Conservation (phyloP, 352 stramenopile genomes). For the Detonula confervacea region DNA sequence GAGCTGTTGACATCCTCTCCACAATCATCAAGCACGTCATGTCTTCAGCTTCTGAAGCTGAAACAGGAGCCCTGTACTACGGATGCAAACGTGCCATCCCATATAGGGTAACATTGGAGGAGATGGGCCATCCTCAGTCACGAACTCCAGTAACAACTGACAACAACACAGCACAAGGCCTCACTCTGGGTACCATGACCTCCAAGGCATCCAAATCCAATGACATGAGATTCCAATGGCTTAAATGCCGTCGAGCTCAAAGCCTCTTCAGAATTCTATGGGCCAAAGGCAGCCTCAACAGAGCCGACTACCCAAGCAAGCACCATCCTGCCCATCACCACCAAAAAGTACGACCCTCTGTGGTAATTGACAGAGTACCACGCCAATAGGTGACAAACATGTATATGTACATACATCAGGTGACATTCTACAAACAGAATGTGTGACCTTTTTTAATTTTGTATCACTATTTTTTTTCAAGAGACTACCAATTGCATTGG, state of each 20-base stretch:
- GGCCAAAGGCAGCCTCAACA: slow-evolving; percentile 5
- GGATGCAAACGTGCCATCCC: neutral
- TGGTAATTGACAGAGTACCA: neutral
- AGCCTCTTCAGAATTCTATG: slow-evolving; percentile 40
- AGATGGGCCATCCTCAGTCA: neutral
- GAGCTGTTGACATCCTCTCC: neutral
- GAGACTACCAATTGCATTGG: neutral
- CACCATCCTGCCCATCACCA: slow-evolving; percentile 35
- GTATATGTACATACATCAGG: neutral
- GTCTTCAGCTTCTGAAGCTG: neutral
- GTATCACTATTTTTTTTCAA: neutral
- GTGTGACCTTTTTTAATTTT: neutral
- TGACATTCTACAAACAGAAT: neutral
- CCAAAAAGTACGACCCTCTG: neutral
- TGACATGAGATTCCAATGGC: neutral
- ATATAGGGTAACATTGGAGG: neutral
- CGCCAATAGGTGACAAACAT: neutral
- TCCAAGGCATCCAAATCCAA: neutral
- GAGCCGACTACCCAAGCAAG: slow-evolving; percentile 27
- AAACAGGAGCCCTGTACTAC: slow-evolving; percentile 4
- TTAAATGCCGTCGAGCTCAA: slow-evolving; percentile 2
- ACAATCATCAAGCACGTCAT: slow-evolving; percentile 7
- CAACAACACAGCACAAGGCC: neutral
- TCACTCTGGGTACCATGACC: neutral
- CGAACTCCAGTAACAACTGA: neutral